phyloP scores from a whole-genome alignment of 2,329 filamentous ascomycete genomes.

The Pseudocercospora eumusae region DNA sequence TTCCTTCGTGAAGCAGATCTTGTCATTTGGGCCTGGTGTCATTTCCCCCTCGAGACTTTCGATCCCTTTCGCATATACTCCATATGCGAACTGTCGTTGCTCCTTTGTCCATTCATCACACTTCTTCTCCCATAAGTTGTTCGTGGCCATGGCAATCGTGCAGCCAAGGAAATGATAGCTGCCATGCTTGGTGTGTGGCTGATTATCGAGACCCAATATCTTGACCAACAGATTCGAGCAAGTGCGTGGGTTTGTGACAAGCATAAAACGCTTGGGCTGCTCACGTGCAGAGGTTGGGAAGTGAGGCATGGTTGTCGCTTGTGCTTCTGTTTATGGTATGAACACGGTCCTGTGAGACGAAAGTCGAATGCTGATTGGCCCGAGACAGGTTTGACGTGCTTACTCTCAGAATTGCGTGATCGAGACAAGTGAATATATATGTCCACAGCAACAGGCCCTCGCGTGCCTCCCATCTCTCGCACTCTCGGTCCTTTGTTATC shows the following conservation, averaged over 20 bases:
- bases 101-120: slow-evolving; percentile 11
- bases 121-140: slow-evolving; percentile 2
- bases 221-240: slow-evolving; percentile 16
- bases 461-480: neutral
- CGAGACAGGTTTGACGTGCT: slow-evolving; percentile 14
- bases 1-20: slow-evolving; percentile 13
- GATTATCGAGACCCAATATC: slow-evolving; percentile 6
- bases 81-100: slow-evolving; percentile 4
- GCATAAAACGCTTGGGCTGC: slow-evolving; percentile 13
- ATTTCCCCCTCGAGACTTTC: slow-evolving; percentile 4
- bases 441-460: neutral
- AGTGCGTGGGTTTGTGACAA: slow-evolving; percentile 14
- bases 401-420: slow-evolving; percentile 13
- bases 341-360: neutral
- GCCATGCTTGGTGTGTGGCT: slow-evolving; percentile 10
- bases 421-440: slow-evolving; percentile 2
- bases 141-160: neutral
- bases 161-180: slow-evolving; percentile 13
- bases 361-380: slow-evolving; percentile 9
- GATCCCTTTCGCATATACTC: neutral
- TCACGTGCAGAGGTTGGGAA: slow-evolving; percentile 4
- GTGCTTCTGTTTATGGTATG: slow-evolving; percentile 12
- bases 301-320: slow-evolving; percentile 11
- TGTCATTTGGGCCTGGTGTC: neutral
- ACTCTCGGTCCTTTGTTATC: neutral